Conservation (phyloP, 2,329 filamentous ascomycete genomes). For the Penicillium olsonii region DNA sequence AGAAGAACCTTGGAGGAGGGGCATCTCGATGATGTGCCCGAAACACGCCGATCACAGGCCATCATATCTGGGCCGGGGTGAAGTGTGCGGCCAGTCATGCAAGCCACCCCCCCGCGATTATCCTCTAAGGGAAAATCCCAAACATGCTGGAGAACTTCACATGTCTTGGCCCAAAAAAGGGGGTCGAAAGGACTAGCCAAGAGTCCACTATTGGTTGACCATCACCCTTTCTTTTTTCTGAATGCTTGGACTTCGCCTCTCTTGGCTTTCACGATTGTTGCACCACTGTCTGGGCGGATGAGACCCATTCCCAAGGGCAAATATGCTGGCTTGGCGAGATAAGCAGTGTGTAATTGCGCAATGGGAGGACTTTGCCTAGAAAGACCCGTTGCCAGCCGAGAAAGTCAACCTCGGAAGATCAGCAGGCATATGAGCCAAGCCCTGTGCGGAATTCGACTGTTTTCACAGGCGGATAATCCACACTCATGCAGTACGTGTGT, state of each 20-base stretch:
- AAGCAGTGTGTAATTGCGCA: constrained; percentile 15
- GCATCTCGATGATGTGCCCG: constrained; percentile 21
- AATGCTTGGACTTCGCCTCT: constrained; percentile 27
- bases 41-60: constrained; percentile 28
- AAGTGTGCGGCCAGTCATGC: constrained; percentile 25
- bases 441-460: constrained; percentile 13
- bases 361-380: constrained; percentile 14
- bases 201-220: constrained; percentile 31
- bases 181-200: constrained; percentile 17
- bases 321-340: constrained; percentile 16
- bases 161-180: constrained; percentile 31
- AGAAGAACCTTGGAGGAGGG: constrained; percentile 27
- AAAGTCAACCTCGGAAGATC: constrained; percentile 35
- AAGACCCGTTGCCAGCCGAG: constrained; percentile 29
- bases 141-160: constrained; percentile 25
- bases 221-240: constrained; percentile 19
- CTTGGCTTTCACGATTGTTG: constrained; percentile 26
- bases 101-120: constrained; percentile 22
- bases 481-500: constrained; percentile 6
- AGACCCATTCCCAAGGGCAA: constrained; percentile 19
- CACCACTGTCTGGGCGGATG: constrained; percentile 11
- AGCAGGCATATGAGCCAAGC: constrained; percentile 29
- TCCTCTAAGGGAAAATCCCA: constrained; percentile 20
- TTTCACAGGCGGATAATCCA: constrained; percentile 19
- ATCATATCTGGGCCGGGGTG: constrained; percentile 20